Evolutionary conservation across 2,329 filamentous ascomycete species (phyloP), one percentile per base, ranked within the genome.

Genomic region (Blastomyces parvus): DNA sequence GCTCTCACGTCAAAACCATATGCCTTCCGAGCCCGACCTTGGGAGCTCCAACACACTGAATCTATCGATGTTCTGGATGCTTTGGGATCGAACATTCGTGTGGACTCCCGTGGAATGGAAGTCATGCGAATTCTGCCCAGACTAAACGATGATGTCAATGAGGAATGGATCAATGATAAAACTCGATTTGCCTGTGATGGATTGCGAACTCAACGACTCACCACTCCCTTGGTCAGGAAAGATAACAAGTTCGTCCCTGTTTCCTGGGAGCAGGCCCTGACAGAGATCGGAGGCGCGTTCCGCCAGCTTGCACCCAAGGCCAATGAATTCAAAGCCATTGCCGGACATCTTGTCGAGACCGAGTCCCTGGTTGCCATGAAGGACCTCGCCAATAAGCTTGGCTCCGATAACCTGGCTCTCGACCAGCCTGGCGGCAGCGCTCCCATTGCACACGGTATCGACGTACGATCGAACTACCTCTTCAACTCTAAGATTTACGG

Each of bases 101-200:
- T 97, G 55, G 94, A 99, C 78, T 88, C 91, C 64, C 87, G 94
- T 72, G 94, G 94, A 64, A 82, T 97, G 68, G 92, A 97, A 79
- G 93, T 99, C 60, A 96, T 99, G 92, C 88, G 94, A 70, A 84
- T 99, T 65, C 75, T 97, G 19, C 94, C 94, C 64, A 86, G 94
- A 71, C 83, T 99, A 66, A 99, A 99, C 76, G 94, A 99, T 74
- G 92, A 97, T 71, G 86, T 99, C 71, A 99, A 99, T 77, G 94
- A 99, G 81, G 94, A 99, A 78, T 99, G 94, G 94, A 97, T 99
- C 77, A 94, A 97, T 78, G 94, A 99, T 82, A 99, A 97, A 84
- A 88, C 91, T 50, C 87, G 94, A 68, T 99, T 97, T 76, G 93
- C 94, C 52, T 96, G 92, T 75, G 94, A 99, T 75, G 94, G 94